These are phyloP conservation scores for Scopulariopsis brevicaulis DNA, from an alignment of 2,329 filamentous ascomycete genomes.

Conservation along the genomic window DNA sequence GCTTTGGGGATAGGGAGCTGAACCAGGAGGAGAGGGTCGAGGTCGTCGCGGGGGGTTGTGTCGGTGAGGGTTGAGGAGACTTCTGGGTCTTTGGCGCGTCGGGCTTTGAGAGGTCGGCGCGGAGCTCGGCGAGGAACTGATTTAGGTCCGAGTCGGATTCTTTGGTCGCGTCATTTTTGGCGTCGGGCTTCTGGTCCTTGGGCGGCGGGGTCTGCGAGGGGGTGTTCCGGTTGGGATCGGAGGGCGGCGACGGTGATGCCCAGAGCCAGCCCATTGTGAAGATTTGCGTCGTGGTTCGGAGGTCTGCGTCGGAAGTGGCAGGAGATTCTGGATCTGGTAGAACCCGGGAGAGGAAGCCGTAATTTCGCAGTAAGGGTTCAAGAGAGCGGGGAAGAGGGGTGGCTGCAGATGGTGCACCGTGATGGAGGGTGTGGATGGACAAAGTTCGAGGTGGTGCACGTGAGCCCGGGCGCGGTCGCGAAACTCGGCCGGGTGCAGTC, in stretches of 20 bases:
- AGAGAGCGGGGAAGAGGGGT: neutral
- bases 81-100: constrained; percentile 9
- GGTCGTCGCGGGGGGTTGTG: constrained; percentile 18
- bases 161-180: neutral
- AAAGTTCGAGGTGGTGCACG: neutral
- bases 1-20: constrained; percentile 13
- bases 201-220: constrained; percentile 7
- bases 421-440: neutral
- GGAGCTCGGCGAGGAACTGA: constrained; percentile 31
- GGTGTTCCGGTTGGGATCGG: constrained; percentile 6
- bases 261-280: constrained; percentile 52
- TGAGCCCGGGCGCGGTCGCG: neutral
- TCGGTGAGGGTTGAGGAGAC: neutral
- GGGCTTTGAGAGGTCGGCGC: constrained; percentile 13
- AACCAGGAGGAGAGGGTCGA: constrained; percentile 20
- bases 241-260: constrained; percentile 17
- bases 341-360: neutral
- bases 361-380: neutral
- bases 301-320: neutral
- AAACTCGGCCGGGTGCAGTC: neutral
- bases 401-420: neutral
- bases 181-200: too few species aligned
- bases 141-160: constrained; percentile 28
- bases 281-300: neutral
- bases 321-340: neutral